These are phyloP conservation scores for Acephala macrosclerotiorum DNA, from an alignment of 2,329 filamentous ascomycete genomes.

Conservation along the genomic window DNA sequence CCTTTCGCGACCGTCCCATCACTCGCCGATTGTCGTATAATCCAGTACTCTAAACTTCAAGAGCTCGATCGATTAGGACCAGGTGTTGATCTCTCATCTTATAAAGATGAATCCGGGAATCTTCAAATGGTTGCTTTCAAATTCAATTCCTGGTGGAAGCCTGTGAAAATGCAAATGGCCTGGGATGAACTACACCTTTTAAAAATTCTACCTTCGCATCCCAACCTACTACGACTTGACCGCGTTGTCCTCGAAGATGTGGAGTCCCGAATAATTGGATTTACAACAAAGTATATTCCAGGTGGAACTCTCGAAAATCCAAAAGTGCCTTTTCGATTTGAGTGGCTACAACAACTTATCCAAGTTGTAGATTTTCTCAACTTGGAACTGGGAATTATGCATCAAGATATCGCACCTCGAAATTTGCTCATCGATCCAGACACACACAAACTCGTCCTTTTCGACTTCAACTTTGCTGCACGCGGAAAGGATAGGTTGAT, in stretches of 20 bases:
- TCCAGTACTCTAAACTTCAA: constrained; percentile 26
- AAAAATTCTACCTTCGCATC: constrained; percentile 47
- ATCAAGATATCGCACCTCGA: constrained; percentile 49
- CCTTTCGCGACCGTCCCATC: constrained; percentile 19
- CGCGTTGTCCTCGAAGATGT: constrained; percentile 32
- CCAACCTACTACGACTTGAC: constrained; percentile 48
- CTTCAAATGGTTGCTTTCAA: constrained; percentile 24
- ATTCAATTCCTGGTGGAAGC: constrained; percentile 24
- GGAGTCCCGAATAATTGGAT: constrained; percentile 47
- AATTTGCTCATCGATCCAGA: constrained; percentile 48
- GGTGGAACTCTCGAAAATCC: constrained; percentile 45
- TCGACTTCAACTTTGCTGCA: constrained; percentile 44
- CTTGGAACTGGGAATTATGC: constrained; percentile 46
- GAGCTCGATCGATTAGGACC: constrained; percentile 20
- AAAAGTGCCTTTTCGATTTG: constrained; percentile 45
- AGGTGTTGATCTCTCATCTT: constrained; percentile 24
- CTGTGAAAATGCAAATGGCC: constrained; percentile 21
- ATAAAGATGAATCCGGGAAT: constrained; percentile 24
- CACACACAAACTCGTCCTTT: constrained; percentile 46
- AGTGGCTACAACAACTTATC: constrained; percentile 48
- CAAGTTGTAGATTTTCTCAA: constrained; percentile 49
- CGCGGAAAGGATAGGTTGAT: constrained; percentile 21
- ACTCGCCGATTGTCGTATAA: constrained; percentile 23
- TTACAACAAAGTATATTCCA: constrained; percentile 47
- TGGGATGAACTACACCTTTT: constrained; percentile 49